These are phyloP conservation scores for Naganishia friedmannii DNA, from an alignment of 768 basidiomycete genomes.

Conservation along the genomic window DNA sequence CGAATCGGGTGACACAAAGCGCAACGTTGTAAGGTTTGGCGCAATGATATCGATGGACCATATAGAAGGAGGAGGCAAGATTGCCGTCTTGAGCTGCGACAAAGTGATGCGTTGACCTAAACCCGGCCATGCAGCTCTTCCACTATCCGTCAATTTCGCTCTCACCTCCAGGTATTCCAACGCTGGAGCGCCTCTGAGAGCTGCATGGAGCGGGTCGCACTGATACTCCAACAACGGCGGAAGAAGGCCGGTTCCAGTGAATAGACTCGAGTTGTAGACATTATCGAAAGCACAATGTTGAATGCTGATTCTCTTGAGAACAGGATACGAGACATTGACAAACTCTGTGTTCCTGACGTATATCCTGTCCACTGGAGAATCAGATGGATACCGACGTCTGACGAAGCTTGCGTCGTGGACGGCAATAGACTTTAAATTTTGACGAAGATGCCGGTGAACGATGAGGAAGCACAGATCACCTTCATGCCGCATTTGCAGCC, in stretches of 20 bases:
- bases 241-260: background rate
- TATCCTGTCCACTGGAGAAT: background rate
- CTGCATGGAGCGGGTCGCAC: background rate
- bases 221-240: background rate
- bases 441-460: background rate
- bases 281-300: background rate
- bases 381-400: background rate
- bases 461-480: background rate
- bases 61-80: background rate
- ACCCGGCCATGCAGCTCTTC: background rate
- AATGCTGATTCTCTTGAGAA: background rate
- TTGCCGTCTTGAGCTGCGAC: background rate
- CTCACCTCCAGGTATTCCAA: background rate
- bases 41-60: conserved; percentile 6
- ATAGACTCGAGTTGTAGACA: background rate
- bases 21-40: background rate
- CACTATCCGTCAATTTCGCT: background rate
- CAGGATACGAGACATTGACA: background rate
- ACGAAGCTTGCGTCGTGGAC: no score
- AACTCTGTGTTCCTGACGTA: background rate
- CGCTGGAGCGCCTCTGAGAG: background rate
- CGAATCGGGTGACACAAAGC: no score
- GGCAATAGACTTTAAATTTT: background rate
- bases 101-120: background rate
- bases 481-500: background rate